Percentiles rank a stretch among this genome's conserved stretches.
Evolutionary conservation across 768 basidiomycete genomes (phyloP).

Genomic region (Austroboletus festivus): DNA sequence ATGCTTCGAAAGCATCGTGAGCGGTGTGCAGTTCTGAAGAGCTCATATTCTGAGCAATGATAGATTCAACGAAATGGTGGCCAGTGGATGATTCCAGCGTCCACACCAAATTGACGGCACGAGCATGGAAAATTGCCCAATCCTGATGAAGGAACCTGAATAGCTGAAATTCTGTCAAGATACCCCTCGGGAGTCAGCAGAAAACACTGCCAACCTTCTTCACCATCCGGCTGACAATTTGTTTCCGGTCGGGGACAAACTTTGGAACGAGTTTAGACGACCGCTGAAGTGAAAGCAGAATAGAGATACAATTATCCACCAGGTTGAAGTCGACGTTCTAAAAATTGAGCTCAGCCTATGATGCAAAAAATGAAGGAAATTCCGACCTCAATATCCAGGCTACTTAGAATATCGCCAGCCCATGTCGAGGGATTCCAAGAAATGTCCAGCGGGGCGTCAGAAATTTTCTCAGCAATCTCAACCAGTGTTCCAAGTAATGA

Average conservation of each 20-base stretch:
- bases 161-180: conserved; percentile 42
- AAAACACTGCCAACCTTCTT: conserved; percentile 36
- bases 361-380: not conserved
- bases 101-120: conserved; percentile 84
- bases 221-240: conserved; percentile 58
- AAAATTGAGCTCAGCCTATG: conserved; percentile 5
- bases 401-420: conserved; percentile 53
- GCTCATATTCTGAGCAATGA: conserved; percentile 70
- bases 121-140: conserved; percentile 70
- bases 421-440: conserved; percentile 65
- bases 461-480: conserved; percentile 36
- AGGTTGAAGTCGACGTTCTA: conserved; percentile 53
- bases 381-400: conserved; percentile 55
- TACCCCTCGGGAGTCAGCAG: not conserved
- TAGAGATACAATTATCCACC: conserved; percentile 60
- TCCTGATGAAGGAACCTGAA: conserved; percentile 70
- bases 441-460: conserved; percentile 34
- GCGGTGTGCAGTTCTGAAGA: conserved; percentile 46
- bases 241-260: conserved; percentile 52
- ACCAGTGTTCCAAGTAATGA: conserved; percentile 50
- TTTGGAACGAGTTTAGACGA: conserved; percentile 49
- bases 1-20: conserved; percentile 73
- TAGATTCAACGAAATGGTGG: conserved; percentile 70
- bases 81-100: conserved; percentile 55
- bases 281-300: conserved; percentile 54